A percentile compares a stretch with the other conserved stretches of the same genome.
Evolutionary conservation across 257 asterid genomes (phyloP).

Genomic region (Nicotiana sylvestris): DNA sequence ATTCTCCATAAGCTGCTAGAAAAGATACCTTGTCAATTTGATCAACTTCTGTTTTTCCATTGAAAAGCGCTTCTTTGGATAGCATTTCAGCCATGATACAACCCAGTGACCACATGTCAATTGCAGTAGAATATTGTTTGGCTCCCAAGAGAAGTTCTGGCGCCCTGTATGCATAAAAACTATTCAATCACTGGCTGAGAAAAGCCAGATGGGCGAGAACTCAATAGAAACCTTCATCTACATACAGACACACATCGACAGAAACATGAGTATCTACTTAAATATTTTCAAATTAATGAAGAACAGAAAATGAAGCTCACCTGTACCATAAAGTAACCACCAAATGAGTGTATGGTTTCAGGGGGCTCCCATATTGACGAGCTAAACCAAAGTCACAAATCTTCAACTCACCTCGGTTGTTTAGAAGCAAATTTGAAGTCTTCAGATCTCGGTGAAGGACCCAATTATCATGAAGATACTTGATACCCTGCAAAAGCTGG

Average conservation of each 20-base stretch:
- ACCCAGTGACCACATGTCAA: conserved; percentile 97
- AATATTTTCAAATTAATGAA: neutral
- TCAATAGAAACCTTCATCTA: neutral
- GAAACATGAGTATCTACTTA: neutral
- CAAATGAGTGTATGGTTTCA: conserved; percentile 76
- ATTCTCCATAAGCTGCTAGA: neutral
- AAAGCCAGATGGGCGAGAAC: neutral
- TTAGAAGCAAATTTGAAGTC: conserved; percentile 76
- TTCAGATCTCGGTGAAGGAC: conserved; percentile 86
- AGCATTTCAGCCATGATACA: conserved; percentile 87
- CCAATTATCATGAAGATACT: conserved; percentile 86
- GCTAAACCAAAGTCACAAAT: conserved; percentile 93
- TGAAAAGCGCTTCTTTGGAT: conserved; percentile 63
- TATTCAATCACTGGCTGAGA: neutral
- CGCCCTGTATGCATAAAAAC: conserved; percentile 48
- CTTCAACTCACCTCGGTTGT: conserved; percentile 74
- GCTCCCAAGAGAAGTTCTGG: conserved; percentile 90
- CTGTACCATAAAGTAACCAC: conserved; percentile 97
- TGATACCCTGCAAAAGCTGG: conserved; percentile 72
- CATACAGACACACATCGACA: neutral
- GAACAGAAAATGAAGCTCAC: conserved; percentile 31
- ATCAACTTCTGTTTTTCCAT: conserved; percentile 69
- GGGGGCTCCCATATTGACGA: conserved; percentile 85
- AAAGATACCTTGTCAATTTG: conserved; percentile 76
- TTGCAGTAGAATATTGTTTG: conserved; percentile 74